Evolutionary conservation across 116 monocot genomes (phyloP).

Genomic region (Papilionanthe hybrid): DNA sequence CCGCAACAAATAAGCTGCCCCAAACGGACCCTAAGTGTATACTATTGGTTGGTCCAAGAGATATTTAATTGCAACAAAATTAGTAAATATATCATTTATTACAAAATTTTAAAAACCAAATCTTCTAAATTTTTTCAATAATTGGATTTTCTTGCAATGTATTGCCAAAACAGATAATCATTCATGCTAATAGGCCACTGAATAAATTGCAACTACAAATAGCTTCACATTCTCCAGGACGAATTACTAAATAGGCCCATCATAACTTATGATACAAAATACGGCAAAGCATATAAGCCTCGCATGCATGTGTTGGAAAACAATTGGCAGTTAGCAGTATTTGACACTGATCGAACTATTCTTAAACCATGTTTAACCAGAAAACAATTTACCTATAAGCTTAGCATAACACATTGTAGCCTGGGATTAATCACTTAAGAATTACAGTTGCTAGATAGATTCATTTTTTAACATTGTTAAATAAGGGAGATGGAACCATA

Average conservation of each 20-base stretch:
- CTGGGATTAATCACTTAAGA: background rate
- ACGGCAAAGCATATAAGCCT: background rate
- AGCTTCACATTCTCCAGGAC: background rate
- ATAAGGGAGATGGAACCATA: too few species aligned
- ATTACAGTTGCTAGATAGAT: background rate
- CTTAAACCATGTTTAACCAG: background rate
- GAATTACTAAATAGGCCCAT: background rate
- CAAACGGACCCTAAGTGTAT: too few species aligned
- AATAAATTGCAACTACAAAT: background rate
- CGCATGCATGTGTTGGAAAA: background rate
- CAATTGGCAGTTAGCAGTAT: background rate
- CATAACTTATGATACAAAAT: background rate
- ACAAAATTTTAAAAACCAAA: background rate
- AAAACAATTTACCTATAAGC: background rate
- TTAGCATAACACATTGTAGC: background rate
- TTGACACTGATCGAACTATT: background rate
- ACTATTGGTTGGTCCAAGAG: background rate
- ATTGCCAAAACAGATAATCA: background rate
- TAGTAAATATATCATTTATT: too few species aligned
- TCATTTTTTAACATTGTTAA: background rate
- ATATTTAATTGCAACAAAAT: too few species aligned
- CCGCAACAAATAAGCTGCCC: too few species aligned
- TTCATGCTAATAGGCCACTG: background rate
- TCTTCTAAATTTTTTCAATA: background rate
- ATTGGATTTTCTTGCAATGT: background rate